Base-by-base conservation (phyloP, 23 red algal genomes). In the Gracilaria vermiculophylla region DNA sequence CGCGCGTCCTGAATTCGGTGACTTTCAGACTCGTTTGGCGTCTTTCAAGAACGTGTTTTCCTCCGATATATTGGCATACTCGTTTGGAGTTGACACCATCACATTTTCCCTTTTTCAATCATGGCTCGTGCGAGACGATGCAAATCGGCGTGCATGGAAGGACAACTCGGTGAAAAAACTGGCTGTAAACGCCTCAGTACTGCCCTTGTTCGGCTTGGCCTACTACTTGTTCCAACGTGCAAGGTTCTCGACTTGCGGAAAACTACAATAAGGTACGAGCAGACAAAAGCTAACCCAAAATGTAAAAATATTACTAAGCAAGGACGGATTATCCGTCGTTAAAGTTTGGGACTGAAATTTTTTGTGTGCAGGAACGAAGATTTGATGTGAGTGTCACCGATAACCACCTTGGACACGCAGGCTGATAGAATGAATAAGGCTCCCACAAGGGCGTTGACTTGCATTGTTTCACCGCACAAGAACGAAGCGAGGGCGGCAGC, bases 371-470 rank as follows among this genome's bases (percentile, higher is more conserved):
- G 15, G 8, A 31, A 32, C 0, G 29, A 28, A 8, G 17, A 17
- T 2, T 24, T 34, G 29, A 64, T 15, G 6, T 34, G 25, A 8
- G 32, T 6, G 25, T 56, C 34, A 78, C 14, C 17, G 24, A 64
- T 72, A 34, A 34, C 62, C 1, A 77, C 69, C 28, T 76, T 90
- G 34, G 78, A 52, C 51, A 97, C 53, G 43, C 89, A 92, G 15
- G 94, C 94, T 23, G 75, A 56, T 5, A 97, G 35, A 41, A 97
- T 97, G 47, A 97, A 75, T 12, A 47, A 76, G 9, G 85, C 94
- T 19, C 94, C 94, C 19, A 82, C 23, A 21, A 47, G 44, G 29
- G 74, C 76, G 16, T 83, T 82, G 32, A 64, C n/a, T 13, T 60
- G 76, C 62, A 97, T 84, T 11, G 53, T 89, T 71, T 97, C 94